phyloP scores from a whole-genome alignment of 2,329 filamentous ascomycete genomes.

The Xylaria sp. region DNA sequence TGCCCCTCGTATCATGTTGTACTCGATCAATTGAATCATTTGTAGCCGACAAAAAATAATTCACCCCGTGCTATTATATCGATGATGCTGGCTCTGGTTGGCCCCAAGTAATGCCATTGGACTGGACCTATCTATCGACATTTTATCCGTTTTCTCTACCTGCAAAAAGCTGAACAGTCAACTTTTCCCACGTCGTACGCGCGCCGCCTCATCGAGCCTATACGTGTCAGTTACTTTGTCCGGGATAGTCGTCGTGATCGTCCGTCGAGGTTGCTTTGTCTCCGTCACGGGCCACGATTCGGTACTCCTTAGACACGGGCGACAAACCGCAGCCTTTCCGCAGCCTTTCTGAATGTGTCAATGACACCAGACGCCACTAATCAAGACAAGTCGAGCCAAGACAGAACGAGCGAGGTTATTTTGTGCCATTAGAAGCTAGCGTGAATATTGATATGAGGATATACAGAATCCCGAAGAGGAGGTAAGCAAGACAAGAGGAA shows the following conservation, averaged over 20 bases:
- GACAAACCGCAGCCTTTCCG: conserved; percentile 17
- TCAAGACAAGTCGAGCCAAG: conserved; percentile 6
- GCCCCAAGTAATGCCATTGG: conserved; percentile 17
- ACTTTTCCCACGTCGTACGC: neutral
- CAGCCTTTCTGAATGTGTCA: conserved; percentile 19
- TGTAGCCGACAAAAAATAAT: neutral
- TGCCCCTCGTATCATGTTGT: conserved; percentile 3
- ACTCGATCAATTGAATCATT: conserved; percentile 25
- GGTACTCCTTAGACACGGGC: conserved; percentile 12
- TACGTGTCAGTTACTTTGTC: neutral
- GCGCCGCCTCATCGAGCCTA: neutral
- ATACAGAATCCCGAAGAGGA: neutral
- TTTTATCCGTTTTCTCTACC: conserved; percentile 1
- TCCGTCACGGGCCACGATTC: conserved; percentile 6
- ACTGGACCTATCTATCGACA: conserved; percentile 9
- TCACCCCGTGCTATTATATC: too few species aligned
- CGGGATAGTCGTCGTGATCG: neutral
- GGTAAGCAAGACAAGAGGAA: neutral
- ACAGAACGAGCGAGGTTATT: neutral
- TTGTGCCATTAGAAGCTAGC: neutral
- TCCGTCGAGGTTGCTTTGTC: neutral
- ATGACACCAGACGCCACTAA: conserved; percentile 18
- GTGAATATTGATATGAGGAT: neutral
- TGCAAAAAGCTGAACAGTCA: neutral
- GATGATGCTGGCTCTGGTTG: conserved; percentile 22